Evolutionary conservation across 441 rosid genomes (phyloP).

Genomic region (Bruguiera hainesii): DNA sequence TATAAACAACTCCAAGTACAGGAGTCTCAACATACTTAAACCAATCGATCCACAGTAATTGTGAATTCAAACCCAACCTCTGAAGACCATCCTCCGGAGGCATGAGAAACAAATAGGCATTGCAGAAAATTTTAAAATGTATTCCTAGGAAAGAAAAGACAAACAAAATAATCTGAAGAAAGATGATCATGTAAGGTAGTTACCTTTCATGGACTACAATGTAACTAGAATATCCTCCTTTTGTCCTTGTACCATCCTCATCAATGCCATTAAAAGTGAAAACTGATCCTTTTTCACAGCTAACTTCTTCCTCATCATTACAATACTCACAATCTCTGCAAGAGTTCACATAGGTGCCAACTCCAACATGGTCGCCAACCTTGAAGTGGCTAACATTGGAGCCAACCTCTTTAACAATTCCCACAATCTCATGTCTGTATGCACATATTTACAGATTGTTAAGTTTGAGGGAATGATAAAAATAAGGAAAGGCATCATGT

Average conservation of each 20-base stretch:
- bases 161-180: background rate
- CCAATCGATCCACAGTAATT: too few species aligned
- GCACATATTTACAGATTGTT: background rate
- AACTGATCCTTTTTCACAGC: conserved; percentile 53
- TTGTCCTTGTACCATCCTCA: conserved; percentile 68
- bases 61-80: background rate
- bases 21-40: too few species aligned
- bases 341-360: conserved; percentile 82
- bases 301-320: conserved; percentile 45
- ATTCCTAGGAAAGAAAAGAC: background rate
- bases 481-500: background rate
- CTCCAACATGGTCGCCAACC: conserved; percentile 81
- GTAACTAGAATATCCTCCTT: conserved; percentile 82
- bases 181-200: conserved; percentile 1
- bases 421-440: conserved; percentile 81
- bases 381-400: conserved; percentile 57
- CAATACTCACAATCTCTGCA: conserved; percentile 77
- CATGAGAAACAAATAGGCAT: background rate
- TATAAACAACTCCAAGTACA: too few species aligned
- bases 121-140: background rate
- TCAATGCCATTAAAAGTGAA: conserved; percentile 67
- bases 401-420: conserved; percentile 73
- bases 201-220: conserved; percentile 79
- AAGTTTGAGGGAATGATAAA: conserved; percentile 5
- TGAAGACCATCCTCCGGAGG: background rate